Evolutionary conservation across 169 alveolate genomes (phyloP), one percentile per base, ranked within the genome.

Genomic region (Cryptosporidium ubiquitum): DNA sequence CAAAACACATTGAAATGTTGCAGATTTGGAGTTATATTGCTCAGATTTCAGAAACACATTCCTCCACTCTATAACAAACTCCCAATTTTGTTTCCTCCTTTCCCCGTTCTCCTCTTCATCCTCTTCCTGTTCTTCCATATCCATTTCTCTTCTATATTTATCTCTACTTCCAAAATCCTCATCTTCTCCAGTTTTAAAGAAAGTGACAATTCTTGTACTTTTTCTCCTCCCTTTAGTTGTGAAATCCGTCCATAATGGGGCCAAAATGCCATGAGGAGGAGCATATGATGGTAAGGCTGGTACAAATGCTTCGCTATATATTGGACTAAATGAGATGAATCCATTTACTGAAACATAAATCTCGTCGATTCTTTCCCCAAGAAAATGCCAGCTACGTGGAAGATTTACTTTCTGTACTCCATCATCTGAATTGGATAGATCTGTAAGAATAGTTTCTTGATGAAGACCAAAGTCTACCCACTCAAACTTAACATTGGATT

Each of bases 171-270:
- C 40, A n/a, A 64, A 14, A n/a, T 64, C 44, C 44, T 60, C 71
- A 0, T 64, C 71, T n/a, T 35, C 31, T n/a, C n/a, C 71, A 18
- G 23, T 58, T 14, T 79, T 79, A 23, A 61, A 64, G 49, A 79
- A 47, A 7, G 89, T 64, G 12, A 79, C 44, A 9, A 79, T 49
- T 33, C 39, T 60, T 7, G 75, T 61, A 31, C 20, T 47, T 42
- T 58, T 40, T 61, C 68, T 51, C 16, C 12, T 35, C 10, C 79
- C 75, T 29, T 40, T 42, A 5, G 89, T 79, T n/a, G 89, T 79
- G n/a, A 79, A 64, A n/a, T 79, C 89, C 6, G 89, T 61, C 89
- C 89, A 79, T n/a, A 79, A 37, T 14, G 89, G 89, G 14, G 89
- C 89, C 4, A 79, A 31, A 14, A 79, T 79, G 7, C 89, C 89